These are phyloP conservation scores for Xerocomellus chrysenteron DNA, from an alignment of 768 basidiomycete genomes.

Conservation along the genomic window DNA sequence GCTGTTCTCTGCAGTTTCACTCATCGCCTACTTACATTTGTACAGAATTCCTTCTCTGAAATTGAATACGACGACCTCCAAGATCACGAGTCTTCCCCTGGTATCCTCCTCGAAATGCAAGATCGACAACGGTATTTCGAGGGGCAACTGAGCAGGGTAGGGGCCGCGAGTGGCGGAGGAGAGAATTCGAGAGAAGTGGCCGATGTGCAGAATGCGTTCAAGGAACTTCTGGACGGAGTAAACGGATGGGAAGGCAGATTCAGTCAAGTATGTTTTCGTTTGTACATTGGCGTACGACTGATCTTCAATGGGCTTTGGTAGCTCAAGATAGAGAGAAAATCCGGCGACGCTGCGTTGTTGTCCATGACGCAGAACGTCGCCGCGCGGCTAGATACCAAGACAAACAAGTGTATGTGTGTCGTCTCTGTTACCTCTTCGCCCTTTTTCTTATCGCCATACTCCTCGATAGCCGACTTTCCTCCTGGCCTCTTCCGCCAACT, in stretches of 20 bases:
- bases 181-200: conserved; percentile 30
- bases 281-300: no score
- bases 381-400: conserved; percentile 65
- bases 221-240: conserved; percentile 42
- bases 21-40: neutral
- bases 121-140: conserved; percentile 83
- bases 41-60: conserved; percentile 44
- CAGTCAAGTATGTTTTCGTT: conserved; percentile 29
- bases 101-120: conserved; percentile 85
- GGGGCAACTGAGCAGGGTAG: conserved; percentile 45
- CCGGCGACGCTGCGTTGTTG: conserved; percentile 64
- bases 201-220: conserved; percentile 49
- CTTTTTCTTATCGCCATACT: neutral
- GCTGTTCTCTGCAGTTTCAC: neutral
- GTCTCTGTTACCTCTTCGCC: neutral
- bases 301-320: conserved; percentile 22
- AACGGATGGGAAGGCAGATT: conserved; percentile 54
- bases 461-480: conserved; percentile 68
- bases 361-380: conserved; percentile 81
- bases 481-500: conserved; percentile 77
- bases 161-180: neutral
- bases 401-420: conserved; percentile 55
- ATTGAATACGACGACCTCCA: conserved; percentile 87
- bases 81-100: conserved; percentile 59
- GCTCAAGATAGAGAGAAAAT: conserved; percentile 68